Evolutionary conservation across 2,329 filamentous ascomycete species (phyloP), one percentile per base, ranked within the genome.

Genomic region (Fusarium proliferatum): DNA sequence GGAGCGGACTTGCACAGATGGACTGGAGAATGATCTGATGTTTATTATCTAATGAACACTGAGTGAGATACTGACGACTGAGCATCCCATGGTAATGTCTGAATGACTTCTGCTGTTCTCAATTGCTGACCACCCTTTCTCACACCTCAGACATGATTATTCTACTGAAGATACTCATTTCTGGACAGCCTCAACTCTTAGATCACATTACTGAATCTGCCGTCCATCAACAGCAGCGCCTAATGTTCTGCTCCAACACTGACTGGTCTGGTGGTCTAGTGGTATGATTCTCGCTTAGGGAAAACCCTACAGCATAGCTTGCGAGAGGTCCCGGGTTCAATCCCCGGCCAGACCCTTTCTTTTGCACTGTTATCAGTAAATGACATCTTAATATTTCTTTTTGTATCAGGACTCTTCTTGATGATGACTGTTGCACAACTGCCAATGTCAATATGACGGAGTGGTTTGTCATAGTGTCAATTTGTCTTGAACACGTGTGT

Each of bases 201-300:
- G 6, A 26, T 1, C 4, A 6, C 7, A 10, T 36, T 66, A 56
- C 9, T 36, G 13, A 21, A 3, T 3, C 3, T 16, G 34, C 11
- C 28, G 26, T 48, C 52, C 63, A 72, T 48, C 28, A 59, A 46
- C 43, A 57, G 58, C 26, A 53, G 16, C 55, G 38, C 23, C 28
- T 28, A 52, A 26, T 42, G 62, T 23, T 48, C 23, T 56, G 43
- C 51, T 34, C 6, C 10, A 62, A 53, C 26, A 19, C 62, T 43
- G 84, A 19, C 62, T 43, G 84, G 83, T 84, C 83, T 84, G 83
- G 81, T 89, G 87, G 88, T 89, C 88, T 90, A 89, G 88, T 87
- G 89, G 88, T 90, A 91, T 90, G 88, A 90, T 91, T 90, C 88
- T 89, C 88, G 89, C 89, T 90, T 90, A 91, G 89, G 89, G 89